Conservation (phyloP, 73 alveolate species). For the Uronychia binucleata region DNA sequence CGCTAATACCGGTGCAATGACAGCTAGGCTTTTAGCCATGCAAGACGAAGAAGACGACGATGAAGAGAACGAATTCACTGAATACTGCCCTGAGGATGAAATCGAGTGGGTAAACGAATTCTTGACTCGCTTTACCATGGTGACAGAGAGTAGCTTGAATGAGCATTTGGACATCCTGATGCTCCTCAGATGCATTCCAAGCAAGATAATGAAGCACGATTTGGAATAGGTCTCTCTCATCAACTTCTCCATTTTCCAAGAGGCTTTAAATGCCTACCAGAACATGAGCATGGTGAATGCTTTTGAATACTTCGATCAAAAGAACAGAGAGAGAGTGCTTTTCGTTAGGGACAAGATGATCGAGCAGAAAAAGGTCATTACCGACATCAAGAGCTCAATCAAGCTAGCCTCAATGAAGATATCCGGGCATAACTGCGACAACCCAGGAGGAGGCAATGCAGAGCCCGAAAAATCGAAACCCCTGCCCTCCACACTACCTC, state of each 20-base stretch:
- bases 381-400: conserved; percentile 21
- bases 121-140: conserved; percentile 49
- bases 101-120: conserved; percentile 42
- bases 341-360: conserved; percentile 33
- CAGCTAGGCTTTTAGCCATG: neutral
- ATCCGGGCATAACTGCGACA: neutral
- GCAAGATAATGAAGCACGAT: neutral
- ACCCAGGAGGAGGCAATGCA: neutral
- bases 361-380: conserved; percentile 35
- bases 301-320: conserved; percentile 60
- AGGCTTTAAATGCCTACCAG: conserved; percentile 54
- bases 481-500: too few species aligned
- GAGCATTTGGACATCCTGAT: conserved; percentile 46
- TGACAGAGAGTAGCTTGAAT: conserved; percentile 47
- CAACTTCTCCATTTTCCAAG: conserved; percentile 44
- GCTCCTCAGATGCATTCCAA: conserved; percentile 55
- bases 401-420: conserved; percentile 13
- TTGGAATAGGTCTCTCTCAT: conserved; percentile 17
- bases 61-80: neutral
- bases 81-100: conserved; percentile 20
- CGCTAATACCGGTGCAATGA: neutral
- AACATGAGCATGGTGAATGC: conserved; percentile 58
- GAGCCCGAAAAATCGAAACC: too few species aligned
- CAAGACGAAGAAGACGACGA: conserved; percentile 4
- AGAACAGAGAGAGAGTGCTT: conserved; percentile 63